Percentiles rank a stretch among this genome's conserved stretches.
These are phyloP conservation scores for Exophiala lecanii-corni DNA, from an alignment of 2,329 filamentous ascomycete species.

Conservation along the genomic window DNA sequence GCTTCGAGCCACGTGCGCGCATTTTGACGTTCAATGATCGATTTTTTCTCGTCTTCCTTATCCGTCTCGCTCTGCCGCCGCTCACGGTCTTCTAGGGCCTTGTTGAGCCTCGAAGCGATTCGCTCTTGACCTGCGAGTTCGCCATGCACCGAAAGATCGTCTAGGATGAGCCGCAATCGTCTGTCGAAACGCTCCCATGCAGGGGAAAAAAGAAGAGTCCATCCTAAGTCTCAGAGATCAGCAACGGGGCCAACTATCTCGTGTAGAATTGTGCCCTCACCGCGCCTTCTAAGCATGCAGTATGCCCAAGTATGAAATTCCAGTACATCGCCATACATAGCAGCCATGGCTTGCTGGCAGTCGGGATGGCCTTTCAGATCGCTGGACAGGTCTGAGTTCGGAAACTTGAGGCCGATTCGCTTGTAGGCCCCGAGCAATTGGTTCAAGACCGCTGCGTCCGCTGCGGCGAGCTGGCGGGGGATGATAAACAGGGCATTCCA, in stretches of 20 bases:
- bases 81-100: not conserved
- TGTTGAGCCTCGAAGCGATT: not conserved
- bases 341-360: not conserved
- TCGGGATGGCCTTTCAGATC: not conserved
- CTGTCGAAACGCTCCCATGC: not conserved
- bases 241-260: not conserved
- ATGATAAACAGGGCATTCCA: not conserved
- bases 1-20: not conserved
- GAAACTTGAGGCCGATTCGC: not conserved
- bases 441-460: not conserved
- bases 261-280: not conserved
- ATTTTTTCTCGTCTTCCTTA: not conserved
- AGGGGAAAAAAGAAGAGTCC: not conserved
- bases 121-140: not conserved
- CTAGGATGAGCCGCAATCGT: not conserved
- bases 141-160: not conserved
- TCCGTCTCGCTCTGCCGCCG: not conserved
- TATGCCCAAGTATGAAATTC: constrained; percentile 1
- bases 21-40: not conserved
- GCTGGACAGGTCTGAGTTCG: not conserved
- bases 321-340: not conserved
- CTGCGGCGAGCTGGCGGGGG: not conserved
- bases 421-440: not conserved
- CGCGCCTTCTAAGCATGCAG: not conserved
- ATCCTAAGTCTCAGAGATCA: not conserved